Conservation (phyloP, 768 basidiomycete species). For the Rubroboletus satanas region DNA sequence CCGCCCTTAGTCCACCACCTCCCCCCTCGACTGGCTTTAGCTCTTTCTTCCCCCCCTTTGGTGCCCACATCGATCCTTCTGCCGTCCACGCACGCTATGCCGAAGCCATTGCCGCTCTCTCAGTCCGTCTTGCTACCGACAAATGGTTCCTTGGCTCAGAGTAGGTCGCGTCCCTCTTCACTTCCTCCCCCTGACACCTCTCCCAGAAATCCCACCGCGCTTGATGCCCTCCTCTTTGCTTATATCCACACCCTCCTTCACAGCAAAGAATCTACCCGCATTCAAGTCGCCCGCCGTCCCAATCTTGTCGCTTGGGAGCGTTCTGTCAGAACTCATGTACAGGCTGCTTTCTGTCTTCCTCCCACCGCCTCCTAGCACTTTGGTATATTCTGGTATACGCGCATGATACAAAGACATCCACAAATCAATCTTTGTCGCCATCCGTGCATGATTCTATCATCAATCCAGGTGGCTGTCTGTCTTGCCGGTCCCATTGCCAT, state of each 20-base stretch:
- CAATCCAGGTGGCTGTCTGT: slow-evolving; percentile 7
- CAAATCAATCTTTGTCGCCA: background rate
- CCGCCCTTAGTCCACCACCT: slow-evolving; percentile 60
- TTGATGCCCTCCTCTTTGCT: slow-evolving; percentile 80
- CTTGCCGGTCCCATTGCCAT: slow-evolving; percentile 20
- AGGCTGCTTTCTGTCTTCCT: slow-evolving; percentile 42
- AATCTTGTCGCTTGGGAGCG: slow-evolving; percentile 83
- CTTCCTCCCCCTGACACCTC: slow-evolving; percentile 4
- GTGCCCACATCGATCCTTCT: slow-evolving; percentile 49
- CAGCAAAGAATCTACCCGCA: slow-evolving; percentile 40
- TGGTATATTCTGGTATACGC: slow-evolving; percentile 18
- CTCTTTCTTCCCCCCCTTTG: slow-evolving; percentile 59
- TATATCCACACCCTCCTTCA: slow-evolving; percentile 69
- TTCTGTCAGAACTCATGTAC: slow-evolving; percentile 57
- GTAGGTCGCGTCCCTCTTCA: slow-evolving; percentile 38
- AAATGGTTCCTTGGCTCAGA: slow-evolving; percentile 77
- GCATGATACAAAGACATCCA: slow-evolving; percentile 2
- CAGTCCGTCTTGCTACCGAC: slow-evolving; percentile 70
- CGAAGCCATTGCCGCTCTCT: slow-evolving; percentile 69
- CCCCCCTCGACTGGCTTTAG: slow-evolving; percentile 67
- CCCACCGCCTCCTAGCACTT: slow-evolving; percentile 2
- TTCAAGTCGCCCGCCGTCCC: slow-evolving; percentile 64
- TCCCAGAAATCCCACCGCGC: slow-evolving; percentile 66
- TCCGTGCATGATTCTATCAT: background rate
- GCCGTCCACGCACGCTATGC: slow-evolving; percentile 56